phyloP scores from a whole-genome alignment of 2,329 filamentous ascomycete species.

The Westerdykella aurantiaca region DNA sequence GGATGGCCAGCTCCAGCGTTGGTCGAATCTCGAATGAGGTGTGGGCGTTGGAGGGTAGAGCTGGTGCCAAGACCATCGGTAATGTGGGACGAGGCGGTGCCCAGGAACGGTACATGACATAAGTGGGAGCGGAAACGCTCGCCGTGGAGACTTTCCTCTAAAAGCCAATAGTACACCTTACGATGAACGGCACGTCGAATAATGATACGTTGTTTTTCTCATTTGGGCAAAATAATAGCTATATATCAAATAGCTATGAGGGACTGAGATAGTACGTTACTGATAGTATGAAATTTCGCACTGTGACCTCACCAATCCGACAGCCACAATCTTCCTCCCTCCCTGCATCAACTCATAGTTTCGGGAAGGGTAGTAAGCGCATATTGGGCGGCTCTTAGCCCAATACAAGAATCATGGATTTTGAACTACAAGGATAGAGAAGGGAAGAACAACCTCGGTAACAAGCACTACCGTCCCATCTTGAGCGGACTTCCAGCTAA shows the following conservation, averaged over 20 bases:
- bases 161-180: neutral
- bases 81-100: too few relatives aligned
- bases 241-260: constrained; percentile 26
- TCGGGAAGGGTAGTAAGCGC: constrained; percentile 21
- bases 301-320: constrained; percentile 4
- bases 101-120: too few relatives aligned
- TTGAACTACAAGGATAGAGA: constrained; percentile 25
- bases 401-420: constrained; percentile 28
- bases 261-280: constrained; percentile 27
- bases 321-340: constrained; percentile 26
- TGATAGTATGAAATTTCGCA: neutral
- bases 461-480: neutral
- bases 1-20: too few relatives aligned
- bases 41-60: too few relatives aligned
- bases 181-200: constrained; percentile 20
- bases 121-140: too few relatives aligned
- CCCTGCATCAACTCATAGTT: constrained; percentile 22
- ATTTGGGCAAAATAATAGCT: constrained; percentile 30
- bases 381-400: constrained; percentile 29
- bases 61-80: too few relatives aligned
- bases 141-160: neutral
- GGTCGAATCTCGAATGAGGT: too few relatives aligned
- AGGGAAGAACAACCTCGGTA: constrained; percentile 22
- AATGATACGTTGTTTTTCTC: constrained; percentile 28
- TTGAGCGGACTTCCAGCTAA: neutral